Conservation (phyloP, 2,329 filamentous ascomycete species). For the Diaporthe citriasiana region DNA sequence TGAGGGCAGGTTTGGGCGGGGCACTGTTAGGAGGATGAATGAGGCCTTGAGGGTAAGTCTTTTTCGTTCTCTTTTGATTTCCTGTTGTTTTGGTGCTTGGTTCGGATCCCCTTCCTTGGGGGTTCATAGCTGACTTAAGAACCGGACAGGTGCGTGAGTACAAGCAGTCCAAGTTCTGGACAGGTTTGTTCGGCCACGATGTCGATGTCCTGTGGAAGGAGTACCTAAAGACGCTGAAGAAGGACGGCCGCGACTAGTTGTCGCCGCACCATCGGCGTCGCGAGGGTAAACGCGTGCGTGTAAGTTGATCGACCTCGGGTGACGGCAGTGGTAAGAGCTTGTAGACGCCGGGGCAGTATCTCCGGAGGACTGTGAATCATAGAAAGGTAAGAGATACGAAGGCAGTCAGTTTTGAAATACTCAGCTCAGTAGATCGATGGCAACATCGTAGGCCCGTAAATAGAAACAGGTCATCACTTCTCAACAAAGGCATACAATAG, state of each 20-base stretch:
- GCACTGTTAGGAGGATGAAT: conserved; percentile 75
- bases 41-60: conserved; percentile 71
- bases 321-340: neutral
- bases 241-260: conserved; percentile 40
- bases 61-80: neutral
- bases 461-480: neutral
- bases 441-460: neutral
- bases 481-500: neutral
- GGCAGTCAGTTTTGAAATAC: neutral
- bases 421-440: neutral
- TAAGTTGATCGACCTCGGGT: neutral
- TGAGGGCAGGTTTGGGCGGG: conserved; percentile 74
- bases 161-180: conserved; percentile 76
- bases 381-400: neutral
- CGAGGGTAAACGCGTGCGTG: neutral
- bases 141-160: conserved; percentile 60
- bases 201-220: conserved; percentile 81
- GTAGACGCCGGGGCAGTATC: neutral
- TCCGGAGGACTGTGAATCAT: neutral
- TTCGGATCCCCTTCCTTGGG: neutral
- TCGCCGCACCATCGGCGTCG: too few species aligned
- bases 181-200: conserved; percentile 73
- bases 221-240: conserved; percentile 65
- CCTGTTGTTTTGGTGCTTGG: neutral
- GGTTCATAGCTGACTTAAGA: neutral